A percentile compares a stretch with the other conserved stretches of the same genome.
Evolutionary conservation across 139 green algal genomes (phyloP).

Genomic region (Nannochloris sp.): DNA sequence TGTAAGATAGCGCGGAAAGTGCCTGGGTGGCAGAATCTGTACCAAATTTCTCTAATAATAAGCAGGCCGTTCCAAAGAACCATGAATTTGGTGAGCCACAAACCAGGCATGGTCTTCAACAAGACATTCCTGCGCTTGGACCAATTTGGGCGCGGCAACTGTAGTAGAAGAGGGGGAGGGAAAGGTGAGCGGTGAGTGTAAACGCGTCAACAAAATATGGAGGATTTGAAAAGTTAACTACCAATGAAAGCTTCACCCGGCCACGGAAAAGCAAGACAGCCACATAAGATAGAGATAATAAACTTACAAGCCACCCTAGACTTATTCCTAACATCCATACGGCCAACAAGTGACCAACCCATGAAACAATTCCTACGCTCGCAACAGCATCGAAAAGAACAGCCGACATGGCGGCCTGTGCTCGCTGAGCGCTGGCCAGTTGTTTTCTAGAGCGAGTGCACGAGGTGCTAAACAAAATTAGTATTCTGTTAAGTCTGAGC

Average conservation of each 20-base stretch:
- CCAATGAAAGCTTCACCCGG: background rate
- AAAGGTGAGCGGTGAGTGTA: background rate
- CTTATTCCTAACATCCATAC: conserved; percentile 16
- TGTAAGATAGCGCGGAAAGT: conserved; percentile 48
- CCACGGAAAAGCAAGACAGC: too few species aligned
- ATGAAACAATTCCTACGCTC: background rate
- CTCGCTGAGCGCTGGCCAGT: too few species aligned
- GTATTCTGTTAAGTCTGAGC: too few species aligned
- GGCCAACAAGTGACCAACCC: background rate
- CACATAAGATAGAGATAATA: too few species aligned
- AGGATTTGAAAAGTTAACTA: background rate
- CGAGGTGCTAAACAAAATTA: too few species aligned
- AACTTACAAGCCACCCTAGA: conserved; percentile 26
- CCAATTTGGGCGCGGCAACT: conserved; percentile 48
- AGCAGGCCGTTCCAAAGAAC: conserved; percentile 8
- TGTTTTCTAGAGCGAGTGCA: too few species aligned
- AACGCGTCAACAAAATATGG: background rate
- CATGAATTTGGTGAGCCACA: conserved; percentile 8
- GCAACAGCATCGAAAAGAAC: background rate
- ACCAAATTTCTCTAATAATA: conserved; percentile 62
- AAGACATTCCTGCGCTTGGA: conserved; percentile 11
- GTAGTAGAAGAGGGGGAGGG: too few species aligned
- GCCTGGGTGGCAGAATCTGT: conserved; percentile 45
- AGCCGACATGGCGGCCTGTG: too few species aligned
- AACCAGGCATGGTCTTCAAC: conserved; percentile 3